These are phyloP conservation scores for Phaeoacremonium minimum DNA, from an alignment of 2,329 filamentous ascomycete species.

Conservation along the genomic window DNA sequence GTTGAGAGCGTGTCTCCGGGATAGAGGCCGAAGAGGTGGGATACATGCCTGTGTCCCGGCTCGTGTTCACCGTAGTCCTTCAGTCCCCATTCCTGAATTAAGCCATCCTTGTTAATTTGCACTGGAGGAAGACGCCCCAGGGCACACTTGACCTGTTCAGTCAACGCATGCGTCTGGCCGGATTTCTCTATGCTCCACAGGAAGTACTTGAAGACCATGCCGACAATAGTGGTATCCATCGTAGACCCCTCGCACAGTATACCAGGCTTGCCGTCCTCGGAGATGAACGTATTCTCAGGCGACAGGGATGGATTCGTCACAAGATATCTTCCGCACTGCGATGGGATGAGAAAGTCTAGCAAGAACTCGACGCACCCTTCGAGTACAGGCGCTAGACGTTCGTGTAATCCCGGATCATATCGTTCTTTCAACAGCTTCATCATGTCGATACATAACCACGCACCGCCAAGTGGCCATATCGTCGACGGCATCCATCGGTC, in stretches of 20 bases:
- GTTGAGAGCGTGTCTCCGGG: conserved; percentile 32
- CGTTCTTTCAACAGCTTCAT: conserved; percentile 20
- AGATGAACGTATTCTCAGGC: conserved; percentile 24
- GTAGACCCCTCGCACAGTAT: conserved; percentile 36
- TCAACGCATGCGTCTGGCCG: conserved; percentile 2
- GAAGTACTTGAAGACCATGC: conserved; percentile 16
- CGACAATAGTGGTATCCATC: conserved; percentile 40
- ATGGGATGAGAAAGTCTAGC: conserved; percentile 18
- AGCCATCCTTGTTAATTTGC: conserved; percentile 25
- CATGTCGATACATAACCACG: conserved; percentile 21
- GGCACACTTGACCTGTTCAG: conserved; percentile 13
- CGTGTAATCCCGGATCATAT: conserved; percentile 17
- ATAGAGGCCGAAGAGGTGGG: conserved; percentile 43
- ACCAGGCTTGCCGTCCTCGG: conserved; percentile 26
- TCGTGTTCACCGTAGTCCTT: conserved; percentile 33
- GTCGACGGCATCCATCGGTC: conserved; percentile 24
- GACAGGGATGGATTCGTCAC: conserved; percentile 28
- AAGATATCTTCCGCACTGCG: conserved; percentile 14
- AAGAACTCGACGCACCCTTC: conserved; percentile 23
- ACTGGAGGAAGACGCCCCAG: conserved; percentile 15
- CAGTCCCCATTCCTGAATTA: conserved; percentile 34
- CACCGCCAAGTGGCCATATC: conserved; percentile 21
- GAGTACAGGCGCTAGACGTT: conserved; percentile 18
- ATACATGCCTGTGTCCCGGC: conserved; percentile 45
- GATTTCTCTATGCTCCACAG: conserved; percentile 16